Base-by-base conservation (phyloP, 148 eudicot species). In the Diospyros kaki region DNA sequence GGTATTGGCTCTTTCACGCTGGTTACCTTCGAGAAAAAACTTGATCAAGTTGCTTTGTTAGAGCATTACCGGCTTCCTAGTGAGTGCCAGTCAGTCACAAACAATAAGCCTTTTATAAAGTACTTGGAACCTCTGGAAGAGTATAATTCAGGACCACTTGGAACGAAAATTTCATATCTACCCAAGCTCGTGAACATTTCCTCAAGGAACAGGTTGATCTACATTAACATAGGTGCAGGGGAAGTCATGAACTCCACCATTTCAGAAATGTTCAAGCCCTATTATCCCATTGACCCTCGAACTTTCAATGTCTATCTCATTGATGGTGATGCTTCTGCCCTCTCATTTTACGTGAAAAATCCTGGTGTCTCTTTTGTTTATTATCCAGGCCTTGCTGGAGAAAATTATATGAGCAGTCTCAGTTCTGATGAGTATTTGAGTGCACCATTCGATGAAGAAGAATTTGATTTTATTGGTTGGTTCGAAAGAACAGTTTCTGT, bases 321-420 rank as follows among this genome's bases (percentile, higher is more conserved):
- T 7, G 97, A 91, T 83, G 92, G 91, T 14, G 86, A 89, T 46
- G 82, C 87, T 15, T 77, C 87, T 50, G 91, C 83, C 28, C 68
- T 93, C 72, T 77, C 94, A 18, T 88, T 94, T 44, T 88, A 89
- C 80, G 92, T 89, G 39, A 88, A 87, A 51, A 85, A 81, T 38
- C 94, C 98, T 1, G 98, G 98, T 50, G 79, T 88, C 62, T 88
- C 86, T 80, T 93, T 91, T 79, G 84, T 93, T 53, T 93, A 93
- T 76, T 83, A 89, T 79, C 98, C 96, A 2, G 87, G 80, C 5
- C 76, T 93, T 53, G 87, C 84, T 0, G 92, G 83, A 58, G 85
- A 3, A 58, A 39, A 54, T 14, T 65, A 60, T 73, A 67, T 17
- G 41, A 58, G 83, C 1, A 68, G 64, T 12, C 41, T 74, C 15